A percentile compares a stretch with the other conserved stretches of the same genome.
Conservation (phyloP, 495 filamentous ascomycete genomes). For the Jackrogersella minutella region DNA sequence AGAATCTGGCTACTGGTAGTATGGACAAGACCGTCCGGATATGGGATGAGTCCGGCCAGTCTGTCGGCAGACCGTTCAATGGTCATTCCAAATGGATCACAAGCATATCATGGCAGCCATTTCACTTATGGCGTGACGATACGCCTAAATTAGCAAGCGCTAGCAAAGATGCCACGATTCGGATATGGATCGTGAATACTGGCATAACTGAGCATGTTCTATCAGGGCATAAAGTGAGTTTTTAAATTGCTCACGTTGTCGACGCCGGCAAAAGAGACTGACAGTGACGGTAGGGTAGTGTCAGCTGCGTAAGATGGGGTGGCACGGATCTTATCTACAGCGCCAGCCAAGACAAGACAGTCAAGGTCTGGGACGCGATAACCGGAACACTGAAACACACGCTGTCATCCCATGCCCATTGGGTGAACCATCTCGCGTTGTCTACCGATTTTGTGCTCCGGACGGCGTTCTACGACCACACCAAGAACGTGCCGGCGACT, state of each 20-base stretch:
- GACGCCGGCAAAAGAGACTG: slow-evolving; percentile 16
- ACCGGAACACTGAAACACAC: slow-evolving; percentile 81
- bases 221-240: slow-evolving; percentile 77
- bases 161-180: slow-evolving; percentile 88
- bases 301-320: slow-evolving; percentile 94
- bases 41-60: slow-evolving; percentile 87
- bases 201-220: slow-evolving; percentile 81
- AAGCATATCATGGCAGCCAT: slow-evolving; percentile 91
- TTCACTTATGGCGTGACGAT: slow-evolving; percentile 79
- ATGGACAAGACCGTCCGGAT: slow-evolving; percentile 93
- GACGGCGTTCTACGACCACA: slow-evolving; percentile 88
- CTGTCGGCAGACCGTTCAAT: slow-evolving; percentile 78
- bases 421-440: slow-evolving; percentile 94
- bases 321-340: slow-evolving; percentile 88
- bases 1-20: slow-evolving; percentile 85
- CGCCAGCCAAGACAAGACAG: slow-evolving; percentile 88
- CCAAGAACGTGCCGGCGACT: slow-evolving; percentile 66
- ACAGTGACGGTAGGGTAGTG: slow-evolving; percentile 56
- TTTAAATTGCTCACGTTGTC: not conserved
- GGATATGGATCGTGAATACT: slow-evolving; percentile 85
- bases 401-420: slow-evolving; percentile 85
- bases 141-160: slow-evolving; percentile 84
- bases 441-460: slow-evolving; percentile 93
- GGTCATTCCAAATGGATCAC: slow-evolving; percentile 94
- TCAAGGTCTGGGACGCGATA: slow-evolving; percentile 88